Evolutionary conservation across 352 stramenopile genomes (phyloP).

Genomic region (Pythium sukuiense): DNA sequence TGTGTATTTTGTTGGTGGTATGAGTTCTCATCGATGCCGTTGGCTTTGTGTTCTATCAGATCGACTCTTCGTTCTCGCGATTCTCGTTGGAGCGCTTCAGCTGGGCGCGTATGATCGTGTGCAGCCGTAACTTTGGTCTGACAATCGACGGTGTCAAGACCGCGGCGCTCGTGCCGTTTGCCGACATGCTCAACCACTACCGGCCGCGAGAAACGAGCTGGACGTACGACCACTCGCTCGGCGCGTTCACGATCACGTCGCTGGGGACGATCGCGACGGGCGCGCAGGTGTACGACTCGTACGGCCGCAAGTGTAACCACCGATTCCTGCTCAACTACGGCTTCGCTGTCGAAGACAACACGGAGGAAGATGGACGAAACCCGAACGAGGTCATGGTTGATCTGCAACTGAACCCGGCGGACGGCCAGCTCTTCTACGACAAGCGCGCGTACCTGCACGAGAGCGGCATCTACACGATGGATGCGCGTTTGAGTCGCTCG

Average conservation of each 20-base stretch:
- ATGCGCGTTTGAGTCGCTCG: slow-evolving; percentile 81
- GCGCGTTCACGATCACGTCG: slow-evolving; percentile 89
- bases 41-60: slow-evolving; percentile 17
- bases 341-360: slow-evolving; percentile 99
- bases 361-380: slow-evolving; percentile 97
- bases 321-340: slow-evolving; percentile 99
- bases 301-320: slow-evolving; percentile 99
- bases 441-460: slow-evolving; percentile 85
- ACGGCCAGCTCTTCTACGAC: slow-evolving; percentile 83
- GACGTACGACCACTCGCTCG: slow-evolving; percentile 85
- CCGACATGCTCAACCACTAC: slow-evolving; percentile 99
- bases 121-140: slow-evolving; percentile 98
- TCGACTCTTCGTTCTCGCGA: slow-evolving; percentile 90
- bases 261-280: slow-evolving; percentile 74
- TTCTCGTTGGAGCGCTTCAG: slow-evolving; percentile 97
- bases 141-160: slow-evolving; percentile 97
- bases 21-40: not conserved
- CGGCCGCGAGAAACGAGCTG: slow-evolving; percentile 96
- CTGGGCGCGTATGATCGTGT: slow-evolving; percentile 99
- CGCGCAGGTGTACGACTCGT: slow-evolving; percentile 98
- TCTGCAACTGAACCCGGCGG: slow-evolving; percentile 59
- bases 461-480: slow-evolving; percentile 86
- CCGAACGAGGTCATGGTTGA: slow-evolving; percentile 96
- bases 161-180: slow-evolving; percentile 97
- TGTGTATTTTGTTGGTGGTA: not conserved